Conservation (phyloP, 179 eudicot genomes). For the Patellifolia procumbens region DNA sequence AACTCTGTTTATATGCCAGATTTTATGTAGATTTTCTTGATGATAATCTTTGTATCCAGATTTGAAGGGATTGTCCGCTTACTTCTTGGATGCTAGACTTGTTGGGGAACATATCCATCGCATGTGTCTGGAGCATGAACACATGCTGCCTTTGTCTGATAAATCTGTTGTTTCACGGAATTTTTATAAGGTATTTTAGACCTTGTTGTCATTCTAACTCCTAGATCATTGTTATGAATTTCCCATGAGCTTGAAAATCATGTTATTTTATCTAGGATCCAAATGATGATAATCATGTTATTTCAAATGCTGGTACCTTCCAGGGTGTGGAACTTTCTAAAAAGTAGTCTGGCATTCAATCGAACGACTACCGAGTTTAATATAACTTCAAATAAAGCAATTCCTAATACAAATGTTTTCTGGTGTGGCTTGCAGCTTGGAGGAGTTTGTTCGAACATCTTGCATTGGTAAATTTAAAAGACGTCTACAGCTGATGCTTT, state of each 20-base stretch:
- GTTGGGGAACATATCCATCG: constrained; percentile 75
- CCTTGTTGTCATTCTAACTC: not conserved
- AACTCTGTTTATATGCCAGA: constrained; percentile 1
- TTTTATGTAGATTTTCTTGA: not conserved
- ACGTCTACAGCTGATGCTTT: constrained; percentile 79
- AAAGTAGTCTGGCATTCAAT: not conserved
- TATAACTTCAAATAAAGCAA: not conserved
- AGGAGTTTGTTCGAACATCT: constrained; percentile 82
- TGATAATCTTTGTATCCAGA: constrained; percentile 43
- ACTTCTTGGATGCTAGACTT: constrained; percentile 64
- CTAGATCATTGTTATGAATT: not conserved
- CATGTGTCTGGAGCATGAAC: constrained; percentile 77
- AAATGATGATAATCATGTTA: too few relatives aligned
- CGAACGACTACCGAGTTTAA: not conserved
- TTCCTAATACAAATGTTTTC: not conserved
- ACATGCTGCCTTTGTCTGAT: constrained; percentile 38
- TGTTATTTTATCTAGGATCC: constrained; percentile 57
- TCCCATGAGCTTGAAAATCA: not conserved
- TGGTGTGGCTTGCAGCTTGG: constrained; percentile 55
- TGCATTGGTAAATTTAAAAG: constrained; percentile 82
- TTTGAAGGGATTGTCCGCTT: constrained; percentile 52
- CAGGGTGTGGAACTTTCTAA: not conserved
- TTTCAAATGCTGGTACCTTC: not conserved
- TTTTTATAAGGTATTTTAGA: constrained; percentile 71
- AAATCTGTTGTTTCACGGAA: constrained; percentile 58